phyloP scores from a whole-genome alignment of 306 rosid genomes.

The Hippophae rhamnoides region DNA sequence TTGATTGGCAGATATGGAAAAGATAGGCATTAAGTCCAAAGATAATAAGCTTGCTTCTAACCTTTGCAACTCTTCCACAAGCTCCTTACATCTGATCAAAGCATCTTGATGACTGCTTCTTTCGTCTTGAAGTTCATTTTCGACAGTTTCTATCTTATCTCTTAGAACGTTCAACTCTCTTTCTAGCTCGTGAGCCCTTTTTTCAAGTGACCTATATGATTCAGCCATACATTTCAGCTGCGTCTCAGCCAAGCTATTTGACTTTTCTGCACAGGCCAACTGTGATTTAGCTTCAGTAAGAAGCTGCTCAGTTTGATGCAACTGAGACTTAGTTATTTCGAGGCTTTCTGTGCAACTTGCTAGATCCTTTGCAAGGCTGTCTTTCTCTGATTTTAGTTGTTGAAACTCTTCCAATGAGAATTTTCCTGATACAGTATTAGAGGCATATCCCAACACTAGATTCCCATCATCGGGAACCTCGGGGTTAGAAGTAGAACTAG shows the following conservation, averaged over 20 bases:
- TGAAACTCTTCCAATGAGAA: constrained; percentile 53
- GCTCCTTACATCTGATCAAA: constrained; percentile 55
- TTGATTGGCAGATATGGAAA: neutral
- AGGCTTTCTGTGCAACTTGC: constrained; percentile 58
- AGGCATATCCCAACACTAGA: constrained; percentile 39
- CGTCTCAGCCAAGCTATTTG: constrained; percentile 85
- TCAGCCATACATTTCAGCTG: constrained; percentile 99
- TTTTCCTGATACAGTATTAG: constrained; percentile 33
- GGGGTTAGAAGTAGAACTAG: constrained; percentile 50
- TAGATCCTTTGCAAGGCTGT: constrained; percentile 45
- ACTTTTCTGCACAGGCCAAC: constrained; percentile 58
- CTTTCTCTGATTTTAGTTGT: constrained; percentile 63
- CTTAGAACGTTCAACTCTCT: constrained; percentile 52
- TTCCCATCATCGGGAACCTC: constrained; percentile 88
- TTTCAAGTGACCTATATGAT: constrained; percentile 86
- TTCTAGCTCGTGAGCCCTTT: constrained; percentile 62
- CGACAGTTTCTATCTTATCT: constrained; percentile 50
- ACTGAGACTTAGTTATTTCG: constrained; percentile 58
- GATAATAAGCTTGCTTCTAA: constrained; percentile 17
- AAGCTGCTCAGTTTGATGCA: constrained; percentile 81
- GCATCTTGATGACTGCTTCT: constrained; percentile 60
- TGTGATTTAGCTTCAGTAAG: constrained; percentile 72
- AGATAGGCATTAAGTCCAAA: neutral
- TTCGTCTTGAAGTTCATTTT: constrained; percentile 70
- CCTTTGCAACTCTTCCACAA: constrained; percentile 75